Evolutionary conservation across 2,329 filamentous ascomycete species (phyloP).

Genomic region (Emmonsia crescens): DNA sequence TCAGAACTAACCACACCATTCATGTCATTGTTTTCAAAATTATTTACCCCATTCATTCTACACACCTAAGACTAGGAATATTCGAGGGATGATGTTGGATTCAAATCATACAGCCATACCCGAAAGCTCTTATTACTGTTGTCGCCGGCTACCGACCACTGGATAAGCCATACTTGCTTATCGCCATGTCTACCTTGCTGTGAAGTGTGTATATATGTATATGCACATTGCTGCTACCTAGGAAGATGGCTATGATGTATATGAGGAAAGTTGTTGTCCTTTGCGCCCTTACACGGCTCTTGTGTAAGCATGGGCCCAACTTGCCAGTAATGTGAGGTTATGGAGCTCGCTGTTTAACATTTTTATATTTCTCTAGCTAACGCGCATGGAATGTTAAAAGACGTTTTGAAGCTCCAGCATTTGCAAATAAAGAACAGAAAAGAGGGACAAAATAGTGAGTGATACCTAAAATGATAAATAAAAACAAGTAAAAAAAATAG

Average conservation of each 20-base stretch:
- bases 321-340: no score
- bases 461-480: no score
- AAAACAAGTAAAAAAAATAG: neutral
- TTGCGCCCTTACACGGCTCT: no score
- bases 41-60: neutral
- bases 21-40: neutral
- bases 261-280: no score
- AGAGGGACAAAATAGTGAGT: neutral
- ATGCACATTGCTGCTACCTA: no score
- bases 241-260: no score
- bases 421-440: neutral
- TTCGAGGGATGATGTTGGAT: neutral
- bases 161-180: neutral
- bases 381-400: neutral
- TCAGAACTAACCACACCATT: neutral
- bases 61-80: neutral
- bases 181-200: neutral
- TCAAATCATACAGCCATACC: neutral
- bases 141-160: neutral
- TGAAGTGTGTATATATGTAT: neutral
- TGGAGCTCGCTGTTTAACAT: no score
- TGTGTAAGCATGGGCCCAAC: neutral
- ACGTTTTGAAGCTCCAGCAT: neutral
- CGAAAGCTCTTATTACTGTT: neutral
- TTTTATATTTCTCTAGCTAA: no score